phyloP scores from a whole-genome alignment of 1,139 yeast genomes.

The Nakaseomyces bracarensis region DNA sequence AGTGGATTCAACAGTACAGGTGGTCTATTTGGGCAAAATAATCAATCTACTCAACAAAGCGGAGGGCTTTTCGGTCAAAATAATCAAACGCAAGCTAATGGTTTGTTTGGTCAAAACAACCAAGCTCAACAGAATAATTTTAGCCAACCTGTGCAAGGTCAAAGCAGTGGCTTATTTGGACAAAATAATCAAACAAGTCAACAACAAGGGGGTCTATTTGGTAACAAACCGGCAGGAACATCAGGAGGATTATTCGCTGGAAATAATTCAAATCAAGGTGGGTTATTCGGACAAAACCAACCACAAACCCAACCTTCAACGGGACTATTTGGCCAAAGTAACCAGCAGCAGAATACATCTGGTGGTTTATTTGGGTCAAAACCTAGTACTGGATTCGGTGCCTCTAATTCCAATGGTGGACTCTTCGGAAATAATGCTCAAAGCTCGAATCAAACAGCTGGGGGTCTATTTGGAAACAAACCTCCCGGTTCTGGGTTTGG shows the following conservation, averaged over 20 bases:
- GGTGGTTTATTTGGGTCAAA: constrained; percentile 22
- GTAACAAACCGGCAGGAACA: constrained; percentile 6
- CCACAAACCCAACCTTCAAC: constrained; percentile 12
- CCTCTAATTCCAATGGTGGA: constrained; percentile 20
- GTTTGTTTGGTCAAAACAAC: constrained; percentile 18
- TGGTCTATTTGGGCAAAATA: constrained; percentile 10
- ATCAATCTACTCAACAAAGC: constrained; percentile 8
- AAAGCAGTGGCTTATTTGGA: constrained; percentile 28
- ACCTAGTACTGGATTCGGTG: constrained; percentile 16
- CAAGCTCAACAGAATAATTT: constrained; percentile 10
- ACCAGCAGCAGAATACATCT: constrained; percentile 8
- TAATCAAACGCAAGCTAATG: constrained; percentile 14
- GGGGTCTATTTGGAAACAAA: constrained; percentile 31
- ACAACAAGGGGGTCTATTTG: constrained; percentile 8
- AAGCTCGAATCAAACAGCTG: too few species aligned
- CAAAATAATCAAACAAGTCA: constrained; percentile 13
- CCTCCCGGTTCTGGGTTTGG: constrained; percentile 13
- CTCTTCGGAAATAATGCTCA: constrained; percentile 32
- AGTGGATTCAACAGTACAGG: constrained; percentile 27
- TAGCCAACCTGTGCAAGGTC: not conserved
- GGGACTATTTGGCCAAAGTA: constrained; percentile 27
- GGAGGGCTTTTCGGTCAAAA: constrained; percentile 16
- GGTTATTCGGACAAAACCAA: constrained; percentile 24
- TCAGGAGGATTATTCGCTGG: constrained; percentile 27
- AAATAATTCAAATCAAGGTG: constrained; percentile 9